phyloP scores from a whole-genome alignment of 2,329 filamentous ascomycete genomes.

The Verticillium albo-atrum region DNA sequence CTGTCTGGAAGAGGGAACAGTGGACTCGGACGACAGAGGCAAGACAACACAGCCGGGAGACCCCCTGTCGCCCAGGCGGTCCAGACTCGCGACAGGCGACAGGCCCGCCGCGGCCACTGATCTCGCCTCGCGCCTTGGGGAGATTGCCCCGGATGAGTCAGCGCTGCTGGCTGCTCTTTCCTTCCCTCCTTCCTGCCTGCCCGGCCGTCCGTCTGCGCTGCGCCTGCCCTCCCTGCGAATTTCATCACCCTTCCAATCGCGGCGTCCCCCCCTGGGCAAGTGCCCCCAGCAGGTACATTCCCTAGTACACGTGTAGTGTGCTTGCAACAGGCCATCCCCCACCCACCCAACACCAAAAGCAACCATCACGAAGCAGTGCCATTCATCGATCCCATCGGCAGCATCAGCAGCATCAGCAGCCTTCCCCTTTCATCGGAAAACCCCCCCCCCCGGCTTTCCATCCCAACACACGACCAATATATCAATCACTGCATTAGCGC shows the following conservation, averaged over 20 bases:
- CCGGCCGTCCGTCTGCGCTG: not conserved
- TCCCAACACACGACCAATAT: not conserved
- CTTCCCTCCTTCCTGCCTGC: not conserved
- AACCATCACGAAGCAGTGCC: not conserved
- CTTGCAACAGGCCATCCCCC: no score
- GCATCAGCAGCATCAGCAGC: not conserved
- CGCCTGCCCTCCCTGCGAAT: not conserved
- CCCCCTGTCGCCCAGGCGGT: slow-evolving; percentile 1
- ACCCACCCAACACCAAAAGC: no score
- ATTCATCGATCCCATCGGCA: not conserved
- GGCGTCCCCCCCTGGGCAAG: no score
- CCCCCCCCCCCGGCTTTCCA: no score
- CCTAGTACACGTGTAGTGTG: no score
- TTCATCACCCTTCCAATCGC: no score
- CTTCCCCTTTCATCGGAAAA: not conserved
- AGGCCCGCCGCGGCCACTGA: not conserved
- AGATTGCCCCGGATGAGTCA: not conserved
- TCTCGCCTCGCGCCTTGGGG: not conserved
- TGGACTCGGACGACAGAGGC: not conserved
- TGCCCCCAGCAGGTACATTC: no score
- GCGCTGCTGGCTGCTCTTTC: not conserved
- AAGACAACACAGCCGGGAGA: not conserved
- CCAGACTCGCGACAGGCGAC: not conserved
- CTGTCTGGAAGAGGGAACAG: not conserved
- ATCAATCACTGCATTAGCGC: not conserved